Evolutionary conservation across 2,329 filamentous ascomycete genomes (phyloP).

Genomic region (Colletotrichum tabaci): DNA sequence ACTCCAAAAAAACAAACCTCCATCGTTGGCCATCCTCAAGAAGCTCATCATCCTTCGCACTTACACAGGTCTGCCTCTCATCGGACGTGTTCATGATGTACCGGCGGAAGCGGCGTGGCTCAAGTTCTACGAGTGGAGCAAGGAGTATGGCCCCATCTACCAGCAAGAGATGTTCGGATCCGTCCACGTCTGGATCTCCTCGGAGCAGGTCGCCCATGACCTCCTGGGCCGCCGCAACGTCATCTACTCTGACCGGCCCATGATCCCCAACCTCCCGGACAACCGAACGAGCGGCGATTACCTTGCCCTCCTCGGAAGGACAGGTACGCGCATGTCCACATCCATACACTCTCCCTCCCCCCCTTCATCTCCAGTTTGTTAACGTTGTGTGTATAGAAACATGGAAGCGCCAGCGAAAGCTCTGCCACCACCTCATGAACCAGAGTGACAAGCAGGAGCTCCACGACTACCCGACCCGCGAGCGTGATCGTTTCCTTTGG

Average conservation of each 20-base stretch:
- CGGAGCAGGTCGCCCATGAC: slow-evolving; percentile 61
- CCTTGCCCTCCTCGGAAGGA: slow-evolving; percentile 60
- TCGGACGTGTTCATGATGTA: slow-evolving; percentile 63
- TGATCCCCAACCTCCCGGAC: slow-evolving; percentile 63
- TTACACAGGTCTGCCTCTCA: slow-evolving; percentile 55
- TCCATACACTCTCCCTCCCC: too few relatives aligned
- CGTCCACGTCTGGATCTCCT: slow-evolving; percentile 64
- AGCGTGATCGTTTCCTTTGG: slow-evolving; percentile 63
- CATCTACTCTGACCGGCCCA: slow-evolving; percentile 64
- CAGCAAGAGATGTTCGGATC: slow-evolving; percentile 62
- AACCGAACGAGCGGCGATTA: slow-evolving; percentile 64
- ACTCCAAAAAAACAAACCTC: too few relatives aligned
- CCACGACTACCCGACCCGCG: slow-evolving; percentile 59
- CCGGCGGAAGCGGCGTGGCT: slow-evolving; percentile 59
- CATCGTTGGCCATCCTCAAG: slow-evolving; percentile 7
- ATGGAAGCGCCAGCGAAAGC: slow-evolving; percentile 65
- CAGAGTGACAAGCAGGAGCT: slow-evolving; percentile 53
- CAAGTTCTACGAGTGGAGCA: slow-evolving; percentile 64
- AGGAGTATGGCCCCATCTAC: slow-evolving; percentile 63
- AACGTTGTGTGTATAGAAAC: slow-evolving; percentile 51
- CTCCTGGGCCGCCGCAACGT: slow-evolving; percentile 57
- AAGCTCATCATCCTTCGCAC: slow-evolving; percentile 9
- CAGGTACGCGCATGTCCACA: slow-evolving; percentile 49
- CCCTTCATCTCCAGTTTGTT: too few relatives aligned
- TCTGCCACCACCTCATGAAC: slow-evolving; percentile 61